Conservation (phyloP, 495 filamentous ascomycete species). For the Polyplosphaeria fusca region DNA sequence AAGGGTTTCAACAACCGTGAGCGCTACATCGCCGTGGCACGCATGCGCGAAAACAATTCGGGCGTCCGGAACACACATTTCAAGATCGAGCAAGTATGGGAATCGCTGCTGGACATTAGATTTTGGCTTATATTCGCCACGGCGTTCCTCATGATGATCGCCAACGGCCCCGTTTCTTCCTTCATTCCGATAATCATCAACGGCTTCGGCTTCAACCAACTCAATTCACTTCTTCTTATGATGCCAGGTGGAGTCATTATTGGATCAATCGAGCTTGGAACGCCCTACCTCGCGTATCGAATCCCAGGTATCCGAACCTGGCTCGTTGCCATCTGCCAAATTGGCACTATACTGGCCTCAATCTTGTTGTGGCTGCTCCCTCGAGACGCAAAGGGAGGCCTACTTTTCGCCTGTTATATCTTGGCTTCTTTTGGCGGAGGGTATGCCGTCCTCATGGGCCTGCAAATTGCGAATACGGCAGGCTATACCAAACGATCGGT, state of each 20-base stretch:
- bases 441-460: constrained; percentile 43
- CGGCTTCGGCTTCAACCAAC: constrained; percentile 46
- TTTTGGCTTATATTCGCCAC: constrained; percentile 45
- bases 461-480: constrained; percentile 48
- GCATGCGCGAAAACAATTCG: constrained; percentile 35
- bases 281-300: constrained; percentile 40
- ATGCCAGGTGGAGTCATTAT: constrained; percentile 44
- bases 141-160: constrained; percentile 45
- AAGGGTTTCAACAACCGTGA: constrained; percentile 36
- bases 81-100: constrained; percentile 43
- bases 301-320: constrained; percentile 18
- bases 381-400: constrained; percentile 36
- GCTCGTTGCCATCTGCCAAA: constrained; percentile 22
- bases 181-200: constrained; percentile 46
- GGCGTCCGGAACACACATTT: constrained; percentile 39
- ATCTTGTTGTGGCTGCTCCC: constrained; percentile 44
- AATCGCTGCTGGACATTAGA: constrained; percentile 46
- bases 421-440: constrained; percentile 36
- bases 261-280: constrained; percentile 41
- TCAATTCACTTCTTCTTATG: constrained; percentile 47
- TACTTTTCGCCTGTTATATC: constrained; percentile 47
- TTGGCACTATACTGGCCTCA: constrained; percentile 35
- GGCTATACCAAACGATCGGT: constrained; percentile 47
- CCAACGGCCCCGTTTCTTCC: constrained; percentile 46
- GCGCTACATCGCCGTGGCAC: constrained; percentile 37